Base-by-base conservation (phyloP, 2,329 filamentous ascomycete species). In the Xylariaceae sp. region DNA sequence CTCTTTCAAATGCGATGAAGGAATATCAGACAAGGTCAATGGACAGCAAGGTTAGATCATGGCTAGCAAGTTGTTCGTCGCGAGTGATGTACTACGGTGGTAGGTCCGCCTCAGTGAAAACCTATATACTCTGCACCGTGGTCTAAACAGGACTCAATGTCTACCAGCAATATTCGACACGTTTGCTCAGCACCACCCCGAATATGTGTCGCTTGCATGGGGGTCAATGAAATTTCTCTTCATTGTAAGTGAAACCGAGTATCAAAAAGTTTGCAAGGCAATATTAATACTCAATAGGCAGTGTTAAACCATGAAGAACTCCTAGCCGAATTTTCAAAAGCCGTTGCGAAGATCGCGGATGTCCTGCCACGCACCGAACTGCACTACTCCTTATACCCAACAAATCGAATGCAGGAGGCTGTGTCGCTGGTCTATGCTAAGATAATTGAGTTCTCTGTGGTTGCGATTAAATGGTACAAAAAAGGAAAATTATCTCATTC, bases 181-280 rank as follows among this genome's bases (percentile, higher is more conserved):
- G 13, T 45, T 45, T 11, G 15, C 42, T 4, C 42, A 45, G 29
- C 51, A 54, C 15, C 51, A 54, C 35, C 51, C 51, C 3, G 51
- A 54, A 21, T 54, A 54, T 40, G 51, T 54, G n/a, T 48, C 51
- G 20, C 51, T 54, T n/a, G 44, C 32, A 1, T 54, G 51, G 51
- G 51, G 51, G 6, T 29, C 51, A 13, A 54, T 54, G 51, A 54
- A 54, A 29, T 44, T 54, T 15, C 26, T 54, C 7, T 54, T 54
- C 37, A 26, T 44, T 11, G 51, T 54, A 39, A n/a, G 51, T 44
- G 37, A 6, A 13, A 7, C 9, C 16, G n/a, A n/a, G n/a, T n/a
- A 20, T 27, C 41, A 20, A 41, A 20, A 41, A 6, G 16, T 8
- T 20, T 20, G 6, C 9, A 10, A 21, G 20, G 20, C 6, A 10